Base-by-base conservation (phyloP, 164 flowering plant genomes). In the Macadamia integrifolia region DNA sequence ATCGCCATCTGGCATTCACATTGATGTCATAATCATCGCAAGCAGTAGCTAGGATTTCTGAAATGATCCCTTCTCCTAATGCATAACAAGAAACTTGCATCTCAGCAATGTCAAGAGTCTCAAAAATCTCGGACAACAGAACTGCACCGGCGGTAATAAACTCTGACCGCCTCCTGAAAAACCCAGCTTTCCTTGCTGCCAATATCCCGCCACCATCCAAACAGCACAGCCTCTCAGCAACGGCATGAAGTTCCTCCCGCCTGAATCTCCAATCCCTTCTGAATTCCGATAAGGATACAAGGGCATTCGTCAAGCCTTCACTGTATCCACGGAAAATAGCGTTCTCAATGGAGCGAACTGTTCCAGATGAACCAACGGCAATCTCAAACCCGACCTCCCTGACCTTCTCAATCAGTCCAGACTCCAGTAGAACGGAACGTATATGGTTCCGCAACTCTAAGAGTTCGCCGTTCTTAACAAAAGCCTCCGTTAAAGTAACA, bases 31-130 rank as follows among this genome's bases (percentile, higher is more conserved):
- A 80, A 0, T 67, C 77, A 59, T 76, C 79, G 61, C 71, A 78
- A 60, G 64, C 81, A 63, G 60, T 65, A 8, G 78, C 76, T 60
- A 88, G 64, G 40, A 71, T 82, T 61, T 87, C 93, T 15, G 90
- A 79, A 60, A 90, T 72, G 11, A 88, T 80, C 58, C 93, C 96
- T 67, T 87, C 93, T 43, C 86, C 90, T 64, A 90, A 77, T 44
- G 88, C 92, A 80, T 80, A 90, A 55, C 81, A 80, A 0, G 93
- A 90, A 55, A 87, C 92, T 78, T 76, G 81, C 87, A 88, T 87
- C 32, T 81, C 89, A 43, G 75, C 80, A 73, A 90, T 84, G n/a
- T 76, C 76, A 65, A 90, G 81, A 71, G 72, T 62, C 74, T 74
- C 85, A 71, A 88, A 82, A 68, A 88, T 81, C 82, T 87, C 96